Conservation (phyloP, 768 basidiomycete species). For the Floccularia luteovirens region DNA sequence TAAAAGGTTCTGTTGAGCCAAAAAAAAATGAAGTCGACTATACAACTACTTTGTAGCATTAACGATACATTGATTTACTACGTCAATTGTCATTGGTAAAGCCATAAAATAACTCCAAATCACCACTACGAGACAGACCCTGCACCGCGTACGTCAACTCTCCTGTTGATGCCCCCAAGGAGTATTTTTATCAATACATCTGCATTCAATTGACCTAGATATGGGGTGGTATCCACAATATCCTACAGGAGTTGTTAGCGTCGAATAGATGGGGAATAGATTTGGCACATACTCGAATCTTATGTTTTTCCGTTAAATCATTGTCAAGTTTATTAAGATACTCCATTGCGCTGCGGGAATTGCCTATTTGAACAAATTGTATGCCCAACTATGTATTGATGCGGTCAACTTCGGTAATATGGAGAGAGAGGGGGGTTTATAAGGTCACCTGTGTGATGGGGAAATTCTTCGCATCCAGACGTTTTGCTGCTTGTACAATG, state of each 20-base stretch:
- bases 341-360: slow-evolving; percentile 26
- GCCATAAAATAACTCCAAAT: too few species aligned
- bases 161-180: slow-evolving; percentile 58
- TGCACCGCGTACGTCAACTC: too few species aligned
- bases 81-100: too few species aligned
- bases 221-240: slow-evolving; percentile 67
- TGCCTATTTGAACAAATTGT: slow-evolving; percentile 69
- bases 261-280: neutral
- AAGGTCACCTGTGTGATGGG: slow-evolving; percentile 42
- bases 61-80: too few species aligned
- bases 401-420: too few species aligned
- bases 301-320: slow-evolving; percentile 30
- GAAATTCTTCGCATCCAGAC: slow-evolving; percentile 43
- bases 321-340: slow-evolving; percentile 53
- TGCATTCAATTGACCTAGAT: slow-evolving; percentile 30
- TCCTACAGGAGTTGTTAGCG: slow-evolving; percentile 27
- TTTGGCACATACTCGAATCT: slow-evolving; percentile 32
- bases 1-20: too few species aligned
- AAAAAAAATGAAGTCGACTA: too few species aligned
- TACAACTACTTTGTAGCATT: too few species aligned
- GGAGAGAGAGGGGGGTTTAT: neutral
- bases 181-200: slow-evolving; percentile 54
- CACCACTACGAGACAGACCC: too few species aligned
- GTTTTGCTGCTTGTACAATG: slow-evolving; percentile 36
- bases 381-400: slow-evolving; percentile 43